Percentiles rank a stretch among this genome's conserved stretches.
phyloP scores from a whole-genome alignment of 257 asterid species.

The Solanum etuberosum region DNA sequence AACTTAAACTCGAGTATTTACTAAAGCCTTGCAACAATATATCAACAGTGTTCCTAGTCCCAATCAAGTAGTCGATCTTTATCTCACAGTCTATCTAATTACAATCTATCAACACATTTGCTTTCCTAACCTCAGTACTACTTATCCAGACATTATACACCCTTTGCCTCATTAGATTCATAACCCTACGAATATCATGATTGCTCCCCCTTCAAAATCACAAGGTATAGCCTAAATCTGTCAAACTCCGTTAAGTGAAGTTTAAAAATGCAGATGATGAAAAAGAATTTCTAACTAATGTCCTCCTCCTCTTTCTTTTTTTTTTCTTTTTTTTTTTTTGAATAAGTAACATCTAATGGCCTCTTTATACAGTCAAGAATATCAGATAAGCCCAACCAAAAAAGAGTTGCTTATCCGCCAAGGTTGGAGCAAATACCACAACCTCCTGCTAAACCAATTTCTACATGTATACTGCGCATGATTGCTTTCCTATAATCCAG shows the following conservation, averaged over 20 bases:
- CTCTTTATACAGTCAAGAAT: neutral
- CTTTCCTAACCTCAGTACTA: neutral
- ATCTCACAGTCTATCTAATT: no score
- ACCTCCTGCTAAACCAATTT: neutral
- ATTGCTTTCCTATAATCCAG: neutral
- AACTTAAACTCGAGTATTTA: neutral
- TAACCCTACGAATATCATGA: neutral
- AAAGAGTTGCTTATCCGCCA: conserved; percentile 14
- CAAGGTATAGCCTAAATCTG: neutral
- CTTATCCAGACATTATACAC: neutral
- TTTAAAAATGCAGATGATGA: neutral
- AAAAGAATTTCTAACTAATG: neutral
- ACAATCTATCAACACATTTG: neutral
- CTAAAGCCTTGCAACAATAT: neutral
- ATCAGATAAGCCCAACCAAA: conserved; percentile 21
- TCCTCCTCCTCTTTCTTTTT: neutral
- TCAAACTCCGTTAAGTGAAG: neutral
- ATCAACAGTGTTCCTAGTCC: neutral
- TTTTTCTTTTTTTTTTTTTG: no score
- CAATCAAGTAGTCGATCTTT: neutral
- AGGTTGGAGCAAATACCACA: neutral
- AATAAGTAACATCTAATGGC: neutral
- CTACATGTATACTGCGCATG: neutral
- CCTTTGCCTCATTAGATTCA: neutral
- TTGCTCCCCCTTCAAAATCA: neutral